phyloP scores from a whole-genome alignment of 352 stramenopile species.

The Pythium rhizo-oryzae region DNA sequence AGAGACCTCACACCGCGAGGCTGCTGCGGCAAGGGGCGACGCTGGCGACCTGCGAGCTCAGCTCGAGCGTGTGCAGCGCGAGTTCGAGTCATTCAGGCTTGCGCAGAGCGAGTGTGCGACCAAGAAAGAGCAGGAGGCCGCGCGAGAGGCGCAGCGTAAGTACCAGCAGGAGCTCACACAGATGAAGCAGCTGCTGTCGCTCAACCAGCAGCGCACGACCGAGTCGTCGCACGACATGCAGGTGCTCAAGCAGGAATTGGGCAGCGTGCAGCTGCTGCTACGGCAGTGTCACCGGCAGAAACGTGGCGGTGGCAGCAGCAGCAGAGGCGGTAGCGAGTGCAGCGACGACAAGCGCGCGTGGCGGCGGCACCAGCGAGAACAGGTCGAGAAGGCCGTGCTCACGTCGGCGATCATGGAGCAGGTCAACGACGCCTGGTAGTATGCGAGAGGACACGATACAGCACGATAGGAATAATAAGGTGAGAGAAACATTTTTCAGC shows the following conservation, averaged over 20 bases:
- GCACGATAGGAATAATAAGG: background rate
- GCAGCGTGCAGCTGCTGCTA: slow-evolving; percentile 50
- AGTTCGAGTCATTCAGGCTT: slow-evolving; percentile 17
- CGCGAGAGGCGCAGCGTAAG: slow-evolving; percentile 25
- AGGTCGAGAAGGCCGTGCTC: slow-evolving; percentile 39
- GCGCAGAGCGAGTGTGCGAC: slow-evolving; percentile 21
- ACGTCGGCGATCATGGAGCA: slow-evolving; percentile 52
- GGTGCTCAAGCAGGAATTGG: slow-evolving; percentile 52
- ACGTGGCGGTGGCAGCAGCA: background rate
- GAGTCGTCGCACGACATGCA: slow-evolving; percentile 56
- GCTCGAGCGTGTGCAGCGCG: slow-evolving; percentile 30
- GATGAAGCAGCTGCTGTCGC: slow-evolving; percentile 49
- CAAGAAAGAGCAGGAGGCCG: slow-evolving; percentile 30
- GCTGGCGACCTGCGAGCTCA: slow-evolving; percentile 25
- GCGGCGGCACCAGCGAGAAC: slow-evolving; percentile 10
- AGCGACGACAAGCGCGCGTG: slow-evolving; percentile 11
- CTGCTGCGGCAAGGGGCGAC: background rate
- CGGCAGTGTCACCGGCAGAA: slow-evolving; percentile 31
- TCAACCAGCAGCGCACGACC: slow-evolving; percentile 47
- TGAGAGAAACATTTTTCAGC: too few relatives aligned
- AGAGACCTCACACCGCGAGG: slow-evolving; percentile 1
- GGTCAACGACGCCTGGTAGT: slow-evolving; percentile 26
- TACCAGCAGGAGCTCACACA: slow-evolving; percentile 45
- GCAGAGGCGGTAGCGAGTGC: background rate
- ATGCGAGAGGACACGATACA: background rate